These are phyloP conservation scores for Tympanopsis confertula DNA, from an alignment of 2,329 filamentous ascomycete genomes.

Conservation along the genomic window DNA sequence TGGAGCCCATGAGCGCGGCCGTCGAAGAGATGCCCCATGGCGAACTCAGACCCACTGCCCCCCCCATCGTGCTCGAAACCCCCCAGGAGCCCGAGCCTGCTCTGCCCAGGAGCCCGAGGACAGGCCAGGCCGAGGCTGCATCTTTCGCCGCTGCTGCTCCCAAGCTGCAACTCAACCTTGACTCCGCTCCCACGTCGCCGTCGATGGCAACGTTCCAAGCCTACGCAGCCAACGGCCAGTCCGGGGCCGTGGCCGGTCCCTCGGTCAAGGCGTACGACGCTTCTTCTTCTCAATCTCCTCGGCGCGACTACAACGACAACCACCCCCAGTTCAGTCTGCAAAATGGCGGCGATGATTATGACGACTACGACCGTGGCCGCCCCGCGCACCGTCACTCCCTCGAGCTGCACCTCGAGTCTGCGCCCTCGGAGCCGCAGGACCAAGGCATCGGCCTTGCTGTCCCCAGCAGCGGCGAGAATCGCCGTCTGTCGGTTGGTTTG, in stretches of 20 bases:
- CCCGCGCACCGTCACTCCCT: slow-evolving; percentile 14
- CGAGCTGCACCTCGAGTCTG: slow-evolving; percentile 14
- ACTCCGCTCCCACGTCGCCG: not conserved
- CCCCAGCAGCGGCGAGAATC: slow-evolving; percentile 38
- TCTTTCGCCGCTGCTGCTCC: not conserved
- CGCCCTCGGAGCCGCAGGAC: slow-evolving; percentile 18
- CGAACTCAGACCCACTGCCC: not conserved
- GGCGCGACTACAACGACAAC: slow-evolving; percentile 10
- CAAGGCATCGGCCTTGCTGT: slow-evolving; percentile 34
- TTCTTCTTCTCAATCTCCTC: slow-evolving; percentile 2
- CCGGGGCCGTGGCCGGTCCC: slow-evolving; percentile 6
- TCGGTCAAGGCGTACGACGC: slow-evolving; percentile 6
- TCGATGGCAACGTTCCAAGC: not conserved
- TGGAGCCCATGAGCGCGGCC: not conserved
- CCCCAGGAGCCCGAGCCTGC: not conserved
- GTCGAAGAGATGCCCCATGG: not conserved
- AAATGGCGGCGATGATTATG: slow-evolving; percentile 7
- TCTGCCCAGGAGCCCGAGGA: no score
- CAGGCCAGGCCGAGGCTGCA: no score
- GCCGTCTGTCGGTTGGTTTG: slow-evolving; percentile 56
- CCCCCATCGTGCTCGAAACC: not conserved
- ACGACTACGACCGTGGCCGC: slow-evolving; percentile 20
- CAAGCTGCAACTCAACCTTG: not conserved
- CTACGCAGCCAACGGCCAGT: not conserved
- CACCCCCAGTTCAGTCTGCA: slow-evolving; percentile 7